Evolutionary conservation across 2,329 filamentous ascomycete species (phyloP).

Genomic region (Nectriaceae sp.): DNA sequence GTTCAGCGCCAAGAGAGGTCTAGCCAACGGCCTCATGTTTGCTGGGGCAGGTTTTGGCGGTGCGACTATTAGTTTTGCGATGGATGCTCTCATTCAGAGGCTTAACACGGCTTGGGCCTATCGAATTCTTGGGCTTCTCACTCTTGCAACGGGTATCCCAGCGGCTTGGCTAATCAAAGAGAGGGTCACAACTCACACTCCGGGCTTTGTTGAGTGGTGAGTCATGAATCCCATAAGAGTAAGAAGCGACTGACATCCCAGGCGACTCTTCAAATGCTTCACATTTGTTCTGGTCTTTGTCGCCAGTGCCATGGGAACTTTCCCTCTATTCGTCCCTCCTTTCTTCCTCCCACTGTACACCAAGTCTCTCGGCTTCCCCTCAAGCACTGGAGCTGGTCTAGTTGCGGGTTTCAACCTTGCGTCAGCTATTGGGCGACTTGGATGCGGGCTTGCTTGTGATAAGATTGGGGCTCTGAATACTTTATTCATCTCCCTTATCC

Average conservation of each 20-base stretch:
- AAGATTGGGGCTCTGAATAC: conserved; percentile 57
- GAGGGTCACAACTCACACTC: conserved; percentile 26
- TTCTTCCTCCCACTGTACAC: conserved; percentile 63
- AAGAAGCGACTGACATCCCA: too few species aligned
- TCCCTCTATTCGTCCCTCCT: conserved; percentile 61
- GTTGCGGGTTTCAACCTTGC: conserved; percentile 64
- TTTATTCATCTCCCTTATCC: conserved; percentile 49
- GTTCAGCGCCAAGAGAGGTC: conserved; percentile 53
- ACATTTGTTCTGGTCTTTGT: conserved; percentile 56
- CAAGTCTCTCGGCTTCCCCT: conserved; percentile 54
- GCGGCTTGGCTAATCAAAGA: conserved; percentile 56
- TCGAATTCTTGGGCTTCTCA: conserved; percentile 53
- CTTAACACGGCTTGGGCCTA: conserved; percentile 54
- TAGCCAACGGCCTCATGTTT: conserved; percentile 57
- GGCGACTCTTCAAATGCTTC: conserved; percentile 53
- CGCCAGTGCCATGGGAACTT: conserved; percentile 56
- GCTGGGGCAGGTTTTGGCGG: conserved; percentile 58
- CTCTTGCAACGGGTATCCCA: conserved; percentile 55
- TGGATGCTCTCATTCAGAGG: conserved; percentile 48
- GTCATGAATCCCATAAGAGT: conserved; percentile 6
- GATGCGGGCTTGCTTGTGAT: conserved; percentile 56
- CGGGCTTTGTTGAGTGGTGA: conserved; percentile 51
- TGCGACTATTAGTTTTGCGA: conserved; percentile 50
- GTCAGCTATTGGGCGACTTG: conserved; percentile 58
- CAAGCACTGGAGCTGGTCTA: conserved; percentile 55